Percentiles rank a stretch among this genome's conserved stretches.
These are phyloP conservation scores for Rugiboletus extremiorientalis DNA, from an alignment of 1,284 basidiomycete genomes.

Conservation along the genomic window DNA sequence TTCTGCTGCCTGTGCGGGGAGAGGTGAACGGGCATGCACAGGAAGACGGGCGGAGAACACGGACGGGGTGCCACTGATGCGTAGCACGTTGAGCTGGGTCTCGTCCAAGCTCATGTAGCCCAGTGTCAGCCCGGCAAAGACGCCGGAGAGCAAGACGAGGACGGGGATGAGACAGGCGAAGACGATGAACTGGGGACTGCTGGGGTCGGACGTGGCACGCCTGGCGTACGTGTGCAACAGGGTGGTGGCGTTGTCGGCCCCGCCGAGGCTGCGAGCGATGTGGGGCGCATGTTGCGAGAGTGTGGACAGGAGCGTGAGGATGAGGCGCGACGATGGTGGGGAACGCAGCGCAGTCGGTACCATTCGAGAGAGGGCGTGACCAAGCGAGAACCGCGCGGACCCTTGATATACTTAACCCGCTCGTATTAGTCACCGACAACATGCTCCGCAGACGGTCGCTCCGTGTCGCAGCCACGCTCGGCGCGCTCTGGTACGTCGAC, in stretches of 20 bases:
- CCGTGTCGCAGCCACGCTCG: conserved; percentile 41
- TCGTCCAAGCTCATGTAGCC: conserved; percentile 95
- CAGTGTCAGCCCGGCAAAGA: conserved; percentile 75
- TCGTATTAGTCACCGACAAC: no score
- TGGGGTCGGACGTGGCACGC: conserved; percentile 16
- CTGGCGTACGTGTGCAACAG: conserved; percentile 23
- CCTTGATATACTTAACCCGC: no score
- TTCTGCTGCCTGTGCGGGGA: conserved; percentile 61
- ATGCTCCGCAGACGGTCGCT: conserved; percentile 33
- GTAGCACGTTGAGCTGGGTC: conserved; percentile 87
- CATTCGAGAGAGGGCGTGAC: conserved; percentile 25
- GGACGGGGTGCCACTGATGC: conserved; percentile 79
- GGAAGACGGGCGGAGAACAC: conserved; percentile 28
- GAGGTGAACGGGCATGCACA: neutral
- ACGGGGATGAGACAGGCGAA: conserved; percentile 47
- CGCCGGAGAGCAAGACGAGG: conserved; percentile 52
- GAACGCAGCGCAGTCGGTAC: conserved; percentile 32
- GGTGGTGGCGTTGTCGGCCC: conserved; percentile 4
- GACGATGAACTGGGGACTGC: conserved; percentile 26
- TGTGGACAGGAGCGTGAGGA: conserved; percentile 20
- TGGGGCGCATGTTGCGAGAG: conserved; percentile 32
- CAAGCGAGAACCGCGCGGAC: no score
- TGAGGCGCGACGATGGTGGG: conserved; percentile 26
- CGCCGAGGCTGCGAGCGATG: conserved; percentile 22
- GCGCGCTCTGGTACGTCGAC: conserved; percentile 53